Evolutionary conservation across 1,284 basidiomycete genomes (phyloP), one percentile per base, ranked within the genome.

Genomic region (Neotropicomus parvogracilis): DNA sequence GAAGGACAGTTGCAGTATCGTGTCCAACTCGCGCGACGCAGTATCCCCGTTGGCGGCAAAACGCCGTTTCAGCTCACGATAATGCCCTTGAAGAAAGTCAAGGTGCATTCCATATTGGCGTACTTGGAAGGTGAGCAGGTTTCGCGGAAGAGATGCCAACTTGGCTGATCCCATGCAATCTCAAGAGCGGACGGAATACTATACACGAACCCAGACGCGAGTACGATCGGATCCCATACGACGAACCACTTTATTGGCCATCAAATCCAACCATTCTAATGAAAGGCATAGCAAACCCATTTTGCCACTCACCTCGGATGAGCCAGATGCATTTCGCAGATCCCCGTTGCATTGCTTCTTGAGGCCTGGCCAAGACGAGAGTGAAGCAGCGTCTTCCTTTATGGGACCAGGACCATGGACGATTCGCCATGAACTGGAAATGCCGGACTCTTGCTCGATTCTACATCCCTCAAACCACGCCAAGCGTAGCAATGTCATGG

Each of bases 1-100:
- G 95, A 97, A 52, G 79, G 85, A 50, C 88, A 97, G 64, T 74
- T 98, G 62, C 85, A 91, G 56, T 94, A 91, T 59, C 72, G 87
- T 47, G 85, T 98, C 48, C 79, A 86, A 1, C 72, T 97, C 21
- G 81, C 84, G 27, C 91, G 90, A 12, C 84, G 88, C 54, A 84
- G 81, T 54, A 91, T 93, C 68, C 79, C 86, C 12, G 81, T 98
- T 40, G 93, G 93, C 16, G 87, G 91, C 17, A 75, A 75, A 13
- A 81, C 98, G 45, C 91, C 93, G 0, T 72, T 98, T 33, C 81
- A 81, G 44, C 74, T 98, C 34, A 85, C 87, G 2, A 77, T 98
- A 48, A 82, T 91, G 74, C 95, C 95, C 3, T 69, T 95, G 53
- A 72, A 80, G 27, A 97, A 97, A 67, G 78, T 92, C 66, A 90